Evolutionary conservation across 495 filamentous ascomycete species (phyloP).

Genomic region (Wilcoxina mikolae): DNA sequence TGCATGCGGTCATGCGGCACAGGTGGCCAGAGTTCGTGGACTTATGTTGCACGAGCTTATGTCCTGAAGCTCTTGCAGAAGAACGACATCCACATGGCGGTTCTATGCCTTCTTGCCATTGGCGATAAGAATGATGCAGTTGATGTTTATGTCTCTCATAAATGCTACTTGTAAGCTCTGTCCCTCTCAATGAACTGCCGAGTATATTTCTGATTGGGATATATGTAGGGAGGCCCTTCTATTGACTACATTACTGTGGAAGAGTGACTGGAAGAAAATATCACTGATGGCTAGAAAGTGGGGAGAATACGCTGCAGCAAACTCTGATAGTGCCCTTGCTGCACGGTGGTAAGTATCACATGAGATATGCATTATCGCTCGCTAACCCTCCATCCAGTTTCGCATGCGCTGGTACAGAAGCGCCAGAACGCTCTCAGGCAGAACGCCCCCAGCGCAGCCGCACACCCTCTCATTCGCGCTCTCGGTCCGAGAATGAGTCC

Average conservation of each 20-base stretch:
- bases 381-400: conserved; percentile 36
- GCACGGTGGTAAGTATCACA: conserved; percentile 53
- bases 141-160: conserved; percentile 88
- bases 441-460: conserved; percentile 1
- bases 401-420: conserved; percentile 62
- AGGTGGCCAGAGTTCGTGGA: conserved; percentile 58
- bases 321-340: conserved; percentile 75
- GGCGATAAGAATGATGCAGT: conserved; percentile 90
- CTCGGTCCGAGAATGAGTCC: conserved; percentile 25
- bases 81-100: conserved; percentile 81
- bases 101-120: conserved; percentile 78
- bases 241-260: conserved; percentile 29
- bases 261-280: conserved; percentile 72
- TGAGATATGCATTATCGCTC: background rate
- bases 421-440: conserved; percentile 32
- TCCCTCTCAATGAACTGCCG: conserved; percentile 45
- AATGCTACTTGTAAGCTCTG: conserved; percentile 79
- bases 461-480: conserved; percentile 20
- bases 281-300: conserved; percentile 78
- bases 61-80: conserved; percentile 79
- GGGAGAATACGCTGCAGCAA: conserved; percentile 80
- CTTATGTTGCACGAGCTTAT: conserved; percentile 81
- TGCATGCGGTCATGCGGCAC: background rate
- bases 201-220: background rate
- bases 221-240: conserved; percentile 29